phyloP scores from a whole-genome alignment of 805 yeast species.

The Metschnikowia cerradonensis region DNA sequence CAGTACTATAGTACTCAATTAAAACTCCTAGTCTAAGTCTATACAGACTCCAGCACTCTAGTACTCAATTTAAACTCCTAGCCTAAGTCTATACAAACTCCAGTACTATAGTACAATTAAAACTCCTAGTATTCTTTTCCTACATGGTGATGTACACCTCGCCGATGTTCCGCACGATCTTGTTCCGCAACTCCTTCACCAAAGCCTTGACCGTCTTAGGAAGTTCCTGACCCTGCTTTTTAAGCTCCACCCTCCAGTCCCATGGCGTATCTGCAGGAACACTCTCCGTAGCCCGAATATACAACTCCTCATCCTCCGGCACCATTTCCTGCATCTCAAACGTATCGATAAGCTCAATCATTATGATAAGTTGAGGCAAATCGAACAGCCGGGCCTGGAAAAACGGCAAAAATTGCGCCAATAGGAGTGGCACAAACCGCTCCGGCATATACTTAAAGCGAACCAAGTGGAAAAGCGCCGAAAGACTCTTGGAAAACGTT shows the following conservation, averaged over 20 bases:
- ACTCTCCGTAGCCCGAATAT: slow-evolving; percentile 25
- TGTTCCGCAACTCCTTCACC: slow-evolving; percentile 27
- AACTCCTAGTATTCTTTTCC: too few relatives aligned
- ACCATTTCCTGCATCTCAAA: slow-evolving; percentile 29
- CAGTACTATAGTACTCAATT: too few relatives aligned
- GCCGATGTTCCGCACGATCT: slow-evolving; percentile 32
- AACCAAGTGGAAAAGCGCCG: slow-evolving; percentile 48
- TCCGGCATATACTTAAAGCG: slow-evolving; percentile 43
- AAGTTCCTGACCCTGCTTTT: slow-evolving; percentile 12
- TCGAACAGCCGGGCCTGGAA: slow-evolving; percentile 19
- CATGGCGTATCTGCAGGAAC: slow-evolving; percentile 18
- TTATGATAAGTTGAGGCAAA: slow-evolving; percentile 18
- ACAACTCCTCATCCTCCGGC: slow-evolving; percentile 29
- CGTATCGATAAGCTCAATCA: slow-evolving; percentile 37
- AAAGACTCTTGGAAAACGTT: slow-evolving; percentile 23
- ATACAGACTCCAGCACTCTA: too few relatives aligned
- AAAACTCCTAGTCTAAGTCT: not conserved
- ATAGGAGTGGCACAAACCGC: slow-evolving; percentile 45
- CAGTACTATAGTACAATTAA: not conserved
- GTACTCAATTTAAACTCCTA: not conserved
- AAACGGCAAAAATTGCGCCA: slow-evolving; percentile 47
- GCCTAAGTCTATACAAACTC: not conserved
- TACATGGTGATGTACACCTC: slow-evolving; percentile 27
- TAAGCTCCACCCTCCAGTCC: slow-evolving; percentile 36
- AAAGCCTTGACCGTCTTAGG: slow-evolving; percentile 27